A percentile compares a stretch with the other conserved stretches of the same genome.
Evolutionary conservation across 768 basidiomycete species (phyloP).

Genomic region (Candolleomyces eurysporus): DNA sequence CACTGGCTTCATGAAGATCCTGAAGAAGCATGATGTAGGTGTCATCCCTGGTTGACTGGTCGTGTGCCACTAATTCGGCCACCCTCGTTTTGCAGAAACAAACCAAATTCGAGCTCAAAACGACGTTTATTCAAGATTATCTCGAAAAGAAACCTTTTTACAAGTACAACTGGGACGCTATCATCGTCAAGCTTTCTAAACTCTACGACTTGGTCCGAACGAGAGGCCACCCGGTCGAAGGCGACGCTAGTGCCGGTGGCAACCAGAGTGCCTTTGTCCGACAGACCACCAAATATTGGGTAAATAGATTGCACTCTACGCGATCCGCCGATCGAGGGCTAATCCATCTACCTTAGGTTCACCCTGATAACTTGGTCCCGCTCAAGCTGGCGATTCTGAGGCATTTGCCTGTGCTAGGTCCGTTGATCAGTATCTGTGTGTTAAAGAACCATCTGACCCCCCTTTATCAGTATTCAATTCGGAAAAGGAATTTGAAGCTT

Average conservation of each 20-base stretch:
- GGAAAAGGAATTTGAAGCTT: slow-evolving; percentile 86
- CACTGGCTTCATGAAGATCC: slow-evolving; percentile 97
- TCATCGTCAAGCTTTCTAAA: slow-evolving; percentile 95
- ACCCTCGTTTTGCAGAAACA: slow-evolving; percentile 65
- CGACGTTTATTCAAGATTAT: slow-evolving; percentile 86
- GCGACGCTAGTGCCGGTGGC: slow-evolving; percentile 93
- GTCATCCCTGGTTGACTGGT: not conserved
- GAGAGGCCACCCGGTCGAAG: slow-evolving; percentile 89
- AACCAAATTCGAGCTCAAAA: slow-evolving; percentile 78
- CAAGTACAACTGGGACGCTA: slow-evolving; percentile 92
- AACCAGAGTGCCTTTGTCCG: slow-evolving; percentile 97
- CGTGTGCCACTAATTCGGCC: too few relatives aligned
- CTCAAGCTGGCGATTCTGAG: slow-evolving; percentile 91
- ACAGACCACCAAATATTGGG: slow-evolving; percentile 99
- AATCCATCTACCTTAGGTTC: slow-evolving; percentile 44
- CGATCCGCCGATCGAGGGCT: not conserved
- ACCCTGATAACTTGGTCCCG: slow-evolving; percentile 92
- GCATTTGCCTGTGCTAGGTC: slow-evolving; percentile 92
- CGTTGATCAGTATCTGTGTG: not conserved
- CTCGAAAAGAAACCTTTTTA: slow-evolving; percentile 95
- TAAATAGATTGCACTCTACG: slow-evolving; percentile 25
- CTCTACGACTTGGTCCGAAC: slow-evolving; percentile 95
- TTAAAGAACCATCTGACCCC: not conserved
- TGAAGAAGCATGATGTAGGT: slow-evolving; percentile 96
- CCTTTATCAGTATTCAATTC: slow-evolving; percentile 75